Conservation (phyloP, 1,284 basidiomycete genomes). For the Mycena sp. region DNA sequence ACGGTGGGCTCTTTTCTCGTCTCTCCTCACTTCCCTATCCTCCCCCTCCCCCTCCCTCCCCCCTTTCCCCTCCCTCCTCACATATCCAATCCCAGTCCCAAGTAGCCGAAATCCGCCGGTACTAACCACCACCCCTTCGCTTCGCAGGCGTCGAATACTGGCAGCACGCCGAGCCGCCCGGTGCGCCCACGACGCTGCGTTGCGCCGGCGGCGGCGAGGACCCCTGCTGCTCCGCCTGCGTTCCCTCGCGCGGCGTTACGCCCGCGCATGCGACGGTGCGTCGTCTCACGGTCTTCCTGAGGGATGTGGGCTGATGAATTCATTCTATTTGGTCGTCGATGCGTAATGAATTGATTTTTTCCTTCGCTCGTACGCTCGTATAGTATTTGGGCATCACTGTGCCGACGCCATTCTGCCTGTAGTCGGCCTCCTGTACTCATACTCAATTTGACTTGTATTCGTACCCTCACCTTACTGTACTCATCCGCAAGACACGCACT, state of each 20-base stretch:
- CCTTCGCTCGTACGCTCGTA: no score
- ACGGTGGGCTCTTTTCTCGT: conserved; percentile 39
- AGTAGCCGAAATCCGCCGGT: no score
- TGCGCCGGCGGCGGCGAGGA: conserved; percentile 42
- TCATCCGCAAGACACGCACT: no score
- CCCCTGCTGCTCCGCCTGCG: conserved; percentile 38
- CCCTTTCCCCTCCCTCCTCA: not conserved
- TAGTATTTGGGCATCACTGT: conserved; percentile 39
- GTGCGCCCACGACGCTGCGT: conserved; percentile 31
- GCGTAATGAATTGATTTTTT: no score
- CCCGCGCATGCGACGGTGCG: conserved; percentile 39
- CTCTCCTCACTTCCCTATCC: not conserved
- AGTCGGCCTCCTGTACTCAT: not conserved
- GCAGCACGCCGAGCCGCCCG: conserved; percentile 38
- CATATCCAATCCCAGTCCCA: not conserved
- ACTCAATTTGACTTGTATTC: no score
- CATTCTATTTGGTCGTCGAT: no score
- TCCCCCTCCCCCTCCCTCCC: not conserved
- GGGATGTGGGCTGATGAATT: not conserved
- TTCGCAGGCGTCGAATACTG: conserved; percentile 42
- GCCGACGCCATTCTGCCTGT: conserved; percentile 44
- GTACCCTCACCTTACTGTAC: no score
- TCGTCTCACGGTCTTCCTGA: not conserved
- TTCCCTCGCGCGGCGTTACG: conserved; percentile 39
- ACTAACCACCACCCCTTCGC: not conserved